Base-by-base conservation (phyloP, 768 basidiomycete genomes). In the Lentinula boryana region DNA sequence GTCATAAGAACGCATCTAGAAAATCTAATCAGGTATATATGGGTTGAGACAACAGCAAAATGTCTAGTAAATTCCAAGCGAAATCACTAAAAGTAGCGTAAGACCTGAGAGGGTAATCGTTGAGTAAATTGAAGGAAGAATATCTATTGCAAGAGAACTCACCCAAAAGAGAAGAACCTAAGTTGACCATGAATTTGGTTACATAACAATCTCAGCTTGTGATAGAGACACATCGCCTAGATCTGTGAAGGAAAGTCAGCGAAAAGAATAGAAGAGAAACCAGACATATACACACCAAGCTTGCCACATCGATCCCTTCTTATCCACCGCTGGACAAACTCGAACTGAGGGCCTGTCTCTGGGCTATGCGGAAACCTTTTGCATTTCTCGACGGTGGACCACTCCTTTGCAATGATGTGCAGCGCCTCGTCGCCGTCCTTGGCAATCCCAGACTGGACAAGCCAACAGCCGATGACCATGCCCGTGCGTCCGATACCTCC, bases 371-470 rank as follows among this genome's bases (percentile, higher is more conserved):
- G 88, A 71, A 84, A 91, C 8, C 87, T 78, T 50, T 78, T 83
- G 76, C 81, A 90, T 76, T 92, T 92, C 72, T 88, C 89, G 53
- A 92, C 89, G 2, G 77, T 81, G 68, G 83, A 80, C 89, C 89
- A 92, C 65, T 89, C 82, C 61, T 77, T 67, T 18, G 83, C 87
- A 63, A 91, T 86, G 53, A 87, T 80, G 13, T 74, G 69, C 38
- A 91, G 71, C 6, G 89, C 89, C 62, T 86, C 85, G 59, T 76
- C 78, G 13, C 89, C 89, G 64, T 84, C 80, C 67, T 74, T 75
- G 51, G 85, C 88, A 57, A 75, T 70, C 1, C 83, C 83, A 18
- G 83, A 83, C 70, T 89, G 82, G 41, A 89, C 86, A 41, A 91
- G 82, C 87, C 88, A 91, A 69, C 89, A 91, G 13, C 89, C 88